Percentiles rank a stretch among this genome's conserved stretches.
Conservation (phyloP, 805 yeast species). For the Zygoascus ofunaensis region DNA sequence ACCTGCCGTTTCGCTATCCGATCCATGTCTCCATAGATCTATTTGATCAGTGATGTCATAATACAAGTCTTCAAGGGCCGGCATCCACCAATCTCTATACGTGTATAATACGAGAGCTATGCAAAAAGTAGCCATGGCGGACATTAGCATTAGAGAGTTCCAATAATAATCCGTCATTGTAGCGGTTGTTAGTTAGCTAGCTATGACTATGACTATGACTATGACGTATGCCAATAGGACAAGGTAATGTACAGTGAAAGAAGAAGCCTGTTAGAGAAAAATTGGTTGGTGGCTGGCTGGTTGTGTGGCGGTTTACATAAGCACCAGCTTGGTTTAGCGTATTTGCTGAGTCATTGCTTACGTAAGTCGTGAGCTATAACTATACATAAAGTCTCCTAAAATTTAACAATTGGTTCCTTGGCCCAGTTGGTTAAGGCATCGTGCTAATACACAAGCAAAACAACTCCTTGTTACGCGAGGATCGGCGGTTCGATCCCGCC, state of each 20-base stretch:
- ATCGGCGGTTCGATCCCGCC: slow-evolving; percentile 25
- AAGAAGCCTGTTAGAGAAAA: no score
- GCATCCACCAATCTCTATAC: background rate
- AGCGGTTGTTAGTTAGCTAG: no score
- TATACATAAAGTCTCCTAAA: no score
- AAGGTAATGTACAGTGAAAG: no score
- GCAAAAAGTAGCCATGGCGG: background rate
- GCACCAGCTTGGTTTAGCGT: no score
- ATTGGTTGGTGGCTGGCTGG: no score
- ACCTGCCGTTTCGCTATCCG: background rate
- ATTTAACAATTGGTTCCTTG: slow-evolving; percentile 17
- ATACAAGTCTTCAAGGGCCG: slow-evolving; percentile 1
- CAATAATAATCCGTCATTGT: slow-evolving; percentile 1
- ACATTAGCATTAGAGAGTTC: slow-evolving; percentile 1
- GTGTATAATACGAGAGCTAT: background rate
- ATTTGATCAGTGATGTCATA: slow-evolving; percentile 1
- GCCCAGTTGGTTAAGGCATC: slow-evolving; percentile 25
- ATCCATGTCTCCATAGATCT: background rate
- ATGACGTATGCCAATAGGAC: no score
- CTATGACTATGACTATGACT: no score
- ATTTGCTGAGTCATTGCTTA: no score
- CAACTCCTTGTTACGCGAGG: slow-evolving; percentile 23
- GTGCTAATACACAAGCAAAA: slow-evolving; percentile 18
- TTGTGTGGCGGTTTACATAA: no score
- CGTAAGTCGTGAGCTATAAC: no score